These are phyloP conservation scores for Fusarium coffeatum DNA, from an alignment of 2,329 filamentous ascomycete species.

Conservation along the genomic window DNA sequence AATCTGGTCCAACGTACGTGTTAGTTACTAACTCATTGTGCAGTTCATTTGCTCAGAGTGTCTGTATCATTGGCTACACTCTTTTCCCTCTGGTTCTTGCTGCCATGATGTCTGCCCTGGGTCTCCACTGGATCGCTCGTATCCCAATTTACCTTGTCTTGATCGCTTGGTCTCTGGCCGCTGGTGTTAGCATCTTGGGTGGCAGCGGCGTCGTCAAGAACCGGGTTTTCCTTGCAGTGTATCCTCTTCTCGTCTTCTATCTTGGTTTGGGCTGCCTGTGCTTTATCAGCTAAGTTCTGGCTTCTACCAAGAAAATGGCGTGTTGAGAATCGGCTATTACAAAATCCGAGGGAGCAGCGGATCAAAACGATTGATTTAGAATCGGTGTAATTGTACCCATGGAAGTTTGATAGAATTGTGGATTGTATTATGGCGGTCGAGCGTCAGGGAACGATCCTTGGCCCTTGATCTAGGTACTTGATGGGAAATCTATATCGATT, in stretches of 20 bases:
- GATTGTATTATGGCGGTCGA: conserved; percentile 10
- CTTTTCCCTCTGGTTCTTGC: conserved; percentile 97
- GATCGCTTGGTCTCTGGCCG: conserved; percentile 91
- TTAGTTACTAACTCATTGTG: conserved; percentile 35
- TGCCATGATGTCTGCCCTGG: conserved; percentile 85
- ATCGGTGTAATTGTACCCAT: conserved; percentile 36
- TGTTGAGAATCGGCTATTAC: background rate
- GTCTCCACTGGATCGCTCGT: conserved; percentile 80
- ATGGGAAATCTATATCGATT: conserved; percentile 13
- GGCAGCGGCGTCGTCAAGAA: conserved; percentile 97
- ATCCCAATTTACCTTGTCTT: conserved; percentile 92
- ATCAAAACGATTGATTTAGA: conserved; percentile 22
- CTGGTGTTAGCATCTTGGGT: conserved; percentile 93
- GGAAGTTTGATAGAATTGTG: conserved; percentile 20
- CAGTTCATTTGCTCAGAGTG: conserved; percentile 96
- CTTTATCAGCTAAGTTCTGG: conserved; percentile 82
- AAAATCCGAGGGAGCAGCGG: conserved; percentile 8
- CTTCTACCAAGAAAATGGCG: background rate
- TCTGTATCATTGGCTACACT: conserved; percentile 98
- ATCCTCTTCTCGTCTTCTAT: conserved; percentile 95
- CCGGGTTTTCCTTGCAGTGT: conserved; percentile 91
- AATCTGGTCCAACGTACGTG: background rate
- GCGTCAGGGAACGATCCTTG: conserved; percentile 7
- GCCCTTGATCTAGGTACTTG: background rate
- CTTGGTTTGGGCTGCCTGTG: conserved; percentile 92